Percentiles rank a stretch among this genome's conserved stretches.
phyloP scores from a whole-genome alignment of 139 green algal species.

The Medakamo hakoo region DNA sequence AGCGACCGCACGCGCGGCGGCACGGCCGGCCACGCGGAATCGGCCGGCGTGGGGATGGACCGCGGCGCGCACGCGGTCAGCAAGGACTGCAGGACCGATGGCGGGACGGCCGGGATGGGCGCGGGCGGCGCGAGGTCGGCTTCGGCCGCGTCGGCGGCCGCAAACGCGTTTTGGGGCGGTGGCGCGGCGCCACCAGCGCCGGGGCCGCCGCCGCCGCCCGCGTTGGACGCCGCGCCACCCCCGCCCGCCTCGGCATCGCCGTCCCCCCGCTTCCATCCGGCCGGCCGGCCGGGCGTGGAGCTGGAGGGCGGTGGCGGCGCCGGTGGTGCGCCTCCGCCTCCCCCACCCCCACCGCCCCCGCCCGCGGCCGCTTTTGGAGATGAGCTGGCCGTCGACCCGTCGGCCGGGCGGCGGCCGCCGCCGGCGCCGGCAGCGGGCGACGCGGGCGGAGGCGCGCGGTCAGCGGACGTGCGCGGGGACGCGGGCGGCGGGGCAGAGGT shows the following conservation, averaged over 20 bases:
- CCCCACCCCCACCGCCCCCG: no score
- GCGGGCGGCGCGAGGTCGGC: no score
- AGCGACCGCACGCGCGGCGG: slow-evolving; percentile 11
- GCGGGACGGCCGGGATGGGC: background rate
- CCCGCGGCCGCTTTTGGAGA: no score
- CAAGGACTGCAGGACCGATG: slow-evolving; percentile 1
- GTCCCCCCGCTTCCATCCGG: background rate
- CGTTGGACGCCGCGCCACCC: background rate
- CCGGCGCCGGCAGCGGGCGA: slow-evolving; percentile 7
- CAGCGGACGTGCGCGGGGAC: slow-evolving; percentile 1
- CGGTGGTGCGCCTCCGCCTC: no score
- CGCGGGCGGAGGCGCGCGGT: background rate
- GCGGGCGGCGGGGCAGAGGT: slow-evolving; percentile 2
- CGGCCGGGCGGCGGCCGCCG: slow-evolving; percentile 3
- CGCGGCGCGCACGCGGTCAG: slow-evolving; percentile 18
- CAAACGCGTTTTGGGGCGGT: background rate
- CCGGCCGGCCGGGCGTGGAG: no score
- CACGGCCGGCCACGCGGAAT: slow-evolving; percentile 33
- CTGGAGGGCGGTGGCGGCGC: no score
- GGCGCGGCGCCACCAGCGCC: slow-evolving; percentile 1
- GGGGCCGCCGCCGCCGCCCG: background rate
- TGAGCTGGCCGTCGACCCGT: slow-evolving; percentile 5
- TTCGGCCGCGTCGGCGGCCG: background rate
- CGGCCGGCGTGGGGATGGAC: slow-evolving; percentile 46
- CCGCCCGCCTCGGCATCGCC: background rate